Conservation (phyloP, 2,329 filamentous ascomycete genomes). For the Fusarium camptoceras region DNA sequence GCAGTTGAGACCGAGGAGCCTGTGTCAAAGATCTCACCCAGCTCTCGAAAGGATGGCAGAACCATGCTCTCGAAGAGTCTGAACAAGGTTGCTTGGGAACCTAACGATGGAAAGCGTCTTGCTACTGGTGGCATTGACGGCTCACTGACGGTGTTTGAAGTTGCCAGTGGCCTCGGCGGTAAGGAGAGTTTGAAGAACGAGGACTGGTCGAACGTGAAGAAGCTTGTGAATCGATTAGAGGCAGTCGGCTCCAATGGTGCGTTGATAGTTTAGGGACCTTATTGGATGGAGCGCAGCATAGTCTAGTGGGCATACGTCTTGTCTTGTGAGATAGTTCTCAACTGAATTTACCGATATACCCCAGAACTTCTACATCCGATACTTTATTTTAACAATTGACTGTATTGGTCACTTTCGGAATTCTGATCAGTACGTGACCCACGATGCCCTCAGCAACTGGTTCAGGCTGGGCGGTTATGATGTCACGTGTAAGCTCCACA, state of each 20-base stretch:
- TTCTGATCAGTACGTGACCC: background rate
- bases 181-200: constrained; percentile 85
- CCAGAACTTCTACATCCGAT: background rate
- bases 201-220: constrained; percentile 95
- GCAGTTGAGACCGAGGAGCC: constrained; percentile 93
- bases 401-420: background rate
- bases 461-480: background rate
- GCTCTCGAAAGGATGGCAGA: constrained; percentile 70
- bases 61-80: constrained; percentile 84
- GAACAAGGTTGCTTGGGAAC: constrained; percentile 96
- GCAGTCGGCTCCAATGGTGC: constrained; percentile 64
- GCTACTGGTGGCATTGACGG: constrained; percentile 95
- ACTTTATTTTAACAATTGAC: background rate
- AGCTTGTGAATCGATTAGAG: constrained; percentile 82
- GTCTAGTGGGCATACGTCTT: constrained; percentile 23
- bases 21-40: constrained; percentile 81
- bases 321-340: constrained; percentile 33
- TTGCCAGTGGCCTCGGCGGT: constrained; percentile 84
- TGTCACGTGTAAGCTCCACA: constrained; percentile 35
- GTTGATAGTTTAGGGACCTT: constrained; percentile 52
- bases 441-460: background rate
- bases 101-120: constrained; percentile 84
- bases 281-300: constrained; percentile 34
- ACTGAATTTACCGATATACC: constrained; percentile 44
- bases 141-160: constrained; percentile 91